Percentiles rank a stretch among this genome's conserved stretches.
Conservation (phyloP, 2,329 filamentous ascomycete species). For the Monosporascus sp. region DNA sequence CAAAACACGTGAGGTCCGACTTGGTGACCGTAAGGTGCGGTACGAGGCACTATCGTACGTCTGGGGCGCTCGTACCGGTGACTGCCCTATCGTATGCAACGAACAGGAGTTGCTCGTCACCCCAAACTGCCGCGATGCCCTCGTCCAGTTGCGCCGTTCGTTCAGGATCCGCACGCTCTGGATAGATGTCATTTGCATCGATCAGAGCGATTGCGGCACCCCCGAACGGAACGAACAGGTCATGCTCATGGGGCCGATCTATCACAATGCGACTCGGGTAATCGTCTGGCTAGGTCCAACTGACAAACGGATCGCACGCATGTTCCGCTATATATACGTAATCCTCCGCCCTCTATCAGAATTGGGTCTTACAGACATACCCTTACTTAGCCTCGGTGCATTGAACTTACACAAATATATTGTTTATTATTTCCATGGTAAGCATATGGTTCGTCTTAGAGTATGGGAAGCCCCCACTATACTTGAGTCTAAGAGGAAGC, state of each 20-base stretch:
- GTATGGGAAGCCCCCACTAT: neutral
- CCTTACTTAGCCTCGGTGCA: no score
- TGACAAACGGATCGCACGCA: neutral
- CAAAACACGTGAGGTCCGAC: neutral
- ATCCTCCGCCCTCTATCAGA: neutral
- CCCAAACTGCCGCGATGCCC: slow-evolving; percentile 2
- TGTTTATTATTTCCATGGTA: no score
- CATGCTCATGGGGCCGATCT: slow-evolving; percentile 15
- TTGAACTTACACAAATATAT: accelerated
- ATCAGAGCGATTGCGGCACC: neutral
- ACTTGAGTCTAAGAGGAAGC: neutral
- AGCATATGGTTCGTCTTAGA: no score
- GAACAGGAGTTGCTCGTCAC: slow-evolving; percentile 5
- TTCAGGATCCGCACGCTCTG: slow-evolving; percentile 5
- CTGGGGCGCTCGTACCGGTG: slow-evolving; percentile 3
- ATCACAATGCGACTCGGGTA: slow-evolving; percentile 6
- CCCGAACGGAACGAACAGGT: slow-evolving; percentile 14
- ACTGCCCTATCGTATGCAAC: slow-evolving; percentile 3
- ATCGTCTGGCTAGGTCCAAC: slow-evolving; percentile 13
- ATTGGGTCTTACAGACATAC: no score
- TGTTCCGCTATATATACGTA: neutral
- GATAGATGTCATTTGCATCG: slow-evolving; percentile 5
- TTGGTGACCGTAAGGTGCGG: neutral
- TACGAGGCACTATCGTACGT: slow-evolving; percentile 13
- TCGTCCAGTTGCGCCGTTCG: slow-evolving; percentile 2